Conservation (phyloP, 2,329 filamentous ascomycete genomes). For the Sporothrix mexicana region DNA sequence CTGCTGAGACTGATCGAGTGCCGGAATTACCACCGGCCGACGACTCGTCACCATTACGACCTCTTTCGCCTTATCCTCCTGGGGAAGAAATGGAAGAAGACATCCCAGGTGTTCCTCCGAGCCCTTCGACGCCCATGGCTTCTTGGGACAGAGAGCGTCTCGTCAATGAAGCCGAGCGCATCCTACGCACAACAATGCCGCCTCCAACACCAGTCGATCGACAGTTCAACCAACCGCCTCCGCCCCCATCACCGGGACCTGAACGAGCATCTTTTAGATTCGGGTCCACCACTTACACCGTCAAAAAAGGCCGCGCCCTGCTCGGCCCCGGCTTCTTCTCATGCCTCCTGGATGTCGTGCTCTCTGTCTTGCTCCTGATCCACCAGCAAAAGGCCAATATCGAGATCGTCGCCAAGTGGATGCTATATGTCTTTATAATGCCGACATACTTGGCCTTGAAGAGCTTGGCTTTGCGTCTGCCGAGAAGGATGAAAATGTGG, state of each 20-base stretch:
- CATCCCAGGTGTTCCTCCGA: neutral
- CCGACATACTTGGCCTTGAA: neutral
- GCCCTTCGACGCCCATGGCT: neutral
- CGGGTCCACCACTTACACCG: neutral
- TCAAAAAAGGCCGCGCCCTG: neutral
- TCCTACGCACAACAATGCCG: neutral
- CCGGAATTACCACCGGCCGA: neutral
- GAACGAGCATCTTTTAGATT: neutral
- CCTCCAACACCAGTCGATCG: neutral
- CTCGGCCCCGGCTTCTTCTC: neutral
- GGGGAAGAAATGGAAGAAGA: no score
- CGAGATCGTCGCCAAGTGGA: neutral
- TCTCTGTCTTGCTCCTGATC: neutral
- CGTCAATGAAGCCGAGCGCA: slow-evolving; percentile 1
- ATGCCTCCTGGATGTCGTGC: neutral
- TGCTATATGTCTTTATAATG: neutral
- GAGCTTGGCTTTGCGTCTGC: neutral
- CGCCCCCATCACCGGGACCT: slow-evolving; percentile 1
- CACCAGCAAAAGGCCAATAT: neutral
- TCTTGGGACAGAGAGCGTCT: slow-evolving; percentile 2
- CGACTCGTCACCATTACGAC: neutral
- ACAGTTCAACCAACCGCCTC: slow-evolving; percentile 9
- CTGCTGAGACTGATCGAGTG: neutral
- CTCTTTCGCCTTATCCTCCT: no score
- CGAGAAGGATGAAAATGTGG: no score